Conservation (phyloP, 495 filamentous ascomycete genomes). For the Aspergillus olivimuriae region DNA sequence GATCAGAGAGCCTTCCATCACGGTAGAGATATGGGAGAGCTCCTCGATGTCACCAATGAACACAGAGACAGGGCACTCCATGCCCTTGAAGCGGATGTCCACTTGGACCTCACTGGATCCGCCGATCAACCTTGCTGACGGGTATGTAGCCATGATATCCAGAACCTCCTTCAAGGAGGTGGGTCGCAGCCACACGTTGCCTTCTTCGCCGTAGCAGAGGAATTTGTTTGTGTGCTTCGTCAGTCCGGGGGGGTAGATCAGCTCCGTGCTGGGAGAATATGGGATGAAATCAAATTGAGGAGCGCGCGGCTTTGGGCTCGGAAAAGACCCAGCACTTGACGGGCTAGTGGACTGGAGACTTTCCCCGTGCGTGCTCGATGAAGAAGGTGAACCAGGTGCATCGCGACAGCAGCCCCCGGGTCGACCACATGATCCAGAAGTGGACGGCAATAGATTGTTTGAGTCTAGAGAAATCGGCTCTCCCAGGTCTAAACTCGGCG, state of each 20-base stretch:
- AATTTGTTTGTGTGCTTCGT: constrained; percentile 73
- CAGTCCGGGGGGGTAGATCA: constrained; percentile 85
- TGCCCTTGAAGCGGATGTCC: constrained; percentile 92
- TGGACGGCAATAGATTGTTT: not conserved
- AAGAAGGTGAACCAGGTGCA: constrained; percentile 13
- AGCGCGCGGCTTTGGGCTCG: not conserved
- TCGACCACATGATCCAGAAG: constrained; percentile 39
- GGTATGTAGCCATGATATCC: constrained; percentile 77
- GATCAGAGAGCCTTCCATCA: constrained; percentile 53
- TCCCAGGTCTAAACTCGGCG: not conserved
- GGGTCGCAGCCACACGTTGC: constrained; percentile 86
- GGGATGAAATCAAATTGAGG: constrained; percentile 66
- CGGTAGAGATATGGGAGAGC: constrained; percentile 59
- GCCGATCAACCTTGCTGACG: constrained; percentile 84
- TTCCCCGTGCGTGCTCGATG: not conserved
- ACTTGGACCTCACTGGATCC: constrained; percentile 96
- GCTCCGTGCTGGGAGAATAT: constrained; percentile 82
- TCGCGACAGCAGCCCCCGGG: constrained; percentile 58
- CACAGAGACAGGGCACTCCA: constrained; percentile 80
- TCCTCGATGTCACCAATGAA: constrained; percentile 91
- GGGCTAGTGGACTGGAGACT: not conserved
- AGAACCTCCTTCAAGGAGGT: constrained; percentile 78
- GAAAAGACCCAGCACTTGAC: not conserved
- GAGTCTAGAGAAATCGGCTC: not conserved
- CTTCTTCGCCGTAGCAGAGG: constrained; percentile 84